Base-by-base conservation (phyloP, 163 green algal species). In the Volvox carteri region DNA sequence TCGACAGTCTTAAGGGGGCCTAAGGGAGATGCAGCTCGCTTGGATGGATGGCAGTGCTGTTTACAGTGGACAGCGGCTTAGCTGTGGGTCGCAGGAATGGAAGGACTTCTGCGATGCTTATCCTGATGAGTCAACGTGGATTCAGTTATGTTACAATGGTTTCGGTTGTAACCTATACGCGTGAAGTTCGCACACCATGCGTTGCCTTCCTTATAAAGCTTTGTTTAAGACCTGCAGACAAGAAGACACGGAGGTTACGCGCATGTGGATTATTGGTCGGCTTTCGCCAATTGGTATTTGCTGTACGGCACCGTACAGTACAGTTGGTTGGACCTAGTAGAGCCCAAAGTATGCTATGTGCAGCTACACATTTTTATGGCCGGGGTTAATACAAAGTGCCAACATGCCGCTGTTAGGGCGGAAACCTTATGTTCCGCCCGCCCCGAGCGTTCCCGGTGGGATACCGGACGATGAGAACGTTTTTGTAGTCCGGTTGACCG, bases 401-500 rank as follows among this genome's bases (percentile, higher is more conserved):
- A 80, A 54, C 18, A 86, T 86, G 79, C 79, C 79, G 60, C 62
- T 86, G 19, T 46, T 86, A n/a, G 79, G 79, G 44, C 60, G 79
- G 37, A 78, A 86, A 48, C 28, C 79, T 44, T 68, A 84, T 50
- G 81, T 79, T 50, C 81, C 81, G 33, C 48, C 46, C 18, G 81
- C 65, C 30, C 81, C 81, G 7, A 70, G 44, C 11, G 81, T 79
- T 23, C 81, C 81, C 4, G 65, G 72, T n/a, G 48, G 42, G 56
- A 77, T 87, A 35, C 46, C 65, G 0, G 68, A 88, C 42, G 41
- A 56, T 8, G 78, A 92, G 23, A 77, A 91, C n/a, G 85, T 95
- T 1, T 95, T 91, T 44, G 85, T 94, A 7, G 70, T 95, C 2
- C 81, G 87, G 16, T 37, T 56, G 46, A 95, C 86, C 18, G 85